Evolutionary conservation across 2,329 filamentous ascomycete species (phyloP).

Genomic region (Rutstroemia sp.): DNA sequence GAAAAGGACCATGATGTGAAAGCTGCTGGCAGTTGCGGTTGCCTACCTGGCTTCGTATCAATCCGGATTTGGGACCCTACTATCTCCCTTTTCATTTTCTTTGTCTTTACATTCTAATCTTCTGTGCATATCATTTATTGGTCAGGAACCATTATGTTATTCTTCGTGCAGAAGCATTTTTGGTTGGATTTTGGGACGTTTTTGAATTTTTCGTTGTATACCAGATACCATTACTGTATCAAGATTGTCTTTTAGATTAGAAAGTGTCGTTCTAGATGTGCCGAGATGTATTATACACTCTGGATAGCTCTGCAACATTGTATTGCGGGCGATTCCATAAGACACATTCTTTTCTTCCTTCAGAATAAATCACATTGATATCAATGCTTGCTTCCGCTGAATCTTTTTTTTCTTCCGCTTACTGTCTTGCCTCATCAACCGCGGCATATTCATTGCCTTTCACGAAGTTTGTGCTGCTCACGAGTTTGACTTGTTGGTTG

Average conservation of each 20-base stretch:
- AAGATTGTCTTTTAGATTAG: not conserved
- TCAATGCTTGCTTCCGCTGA: not conserved
- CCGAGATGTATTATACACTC: constrained; percentile 4
- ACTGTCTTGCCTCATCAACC: not conserved
- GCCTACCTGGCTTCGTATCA: not conserved
- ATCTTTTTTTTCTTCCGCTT: not conserved
- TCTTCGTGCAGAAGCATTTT: not conserved
- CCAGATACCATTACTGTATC: constrained; percentile 4
- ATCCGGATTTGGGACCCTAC: not conserved
- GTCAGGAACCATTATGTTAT: constrained; percentile 6
- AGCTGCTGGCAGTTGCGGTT: not conserved
- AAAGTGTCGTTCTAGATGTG: not conserved
- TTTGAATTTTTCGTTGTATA: constrained; percentile 1
- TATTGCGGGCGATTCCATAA: too few relatives aligned
- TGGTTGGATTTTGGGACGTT: not conserved
- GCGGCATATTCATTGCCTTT: not conserved
- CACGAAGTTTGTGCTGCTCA: too few relatives aligned
- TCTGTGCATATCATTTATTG: constrained; percentile 7
- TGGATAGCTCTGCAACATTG: too few relatives aligned
- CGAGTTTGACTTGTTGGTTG: too few relatives aligned
- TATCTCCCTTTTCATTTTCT: not conserved
- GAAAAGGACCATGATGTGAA: constrained; percentile 26
- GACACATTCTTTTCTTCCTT: not conserved
- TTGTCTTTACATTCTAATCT: not conserved
- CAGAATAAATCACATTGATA: not conserved